Conservation (phyloP, 2,329 filamentous ascomycete genomes). For the Alternaria triticimaculans region DNA sequence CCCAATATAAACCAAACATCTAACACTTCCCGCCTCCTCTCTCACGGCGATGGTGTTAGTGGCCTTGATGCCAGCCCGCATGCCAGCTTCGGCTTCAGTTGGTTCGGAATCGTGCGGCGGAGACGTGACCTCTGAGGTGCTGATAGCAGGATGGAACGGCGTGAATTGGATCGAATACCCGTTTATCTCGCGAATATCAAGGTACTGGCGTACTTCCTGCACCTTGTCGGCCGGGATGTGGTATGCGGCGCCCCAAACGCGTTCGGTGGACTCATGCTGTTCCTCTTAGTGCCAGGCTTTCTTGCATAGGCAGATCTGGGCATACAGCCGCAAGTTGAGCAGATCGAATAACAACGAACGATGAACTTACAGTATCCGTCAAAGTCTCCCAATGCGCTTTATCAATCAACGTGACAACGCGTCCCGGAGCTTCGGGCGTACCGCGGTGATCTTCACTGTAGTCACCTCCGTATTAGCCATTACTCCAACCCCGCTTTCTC, state of each 20-base stretch:
- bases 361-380: constrained; percentile 62
- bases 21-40: constrained; percentile 1
- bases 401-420: constrained; percentile 92
- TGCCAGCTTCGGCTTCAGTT: background rate
- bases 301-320: too few relatives aligned
- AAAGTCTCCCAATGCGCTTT: constrained; percentile 81
- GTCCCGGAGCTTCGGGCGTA: constrained; percentile 83
- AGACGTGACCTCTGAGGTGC: constrained; percentile 33
- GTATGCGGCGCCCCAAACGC: constrained; percentile 92
- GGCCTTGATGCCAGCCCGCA: constrained; percentile 40
- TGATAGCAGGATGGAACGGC: constrained; percentile 71
- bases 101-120: background rate
- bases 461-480: constrained; percentile 9
- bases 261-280: constrained; percentile 59
- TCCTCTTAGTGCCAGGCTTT: background rate
- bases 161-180: constrained; percentile 95
- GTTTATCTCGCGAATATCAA: constrained; percentile 97
- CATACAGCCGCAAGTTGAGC: constrained; percentile 32
- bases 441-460: constrained; percentile 90
- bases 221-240: constrained; percentile 77
- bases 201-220: constrained; percentile 82
- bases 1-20: constrained; percentile 87
- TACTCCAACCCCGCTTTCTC: background rate
- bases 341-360: constrained; percentile 13
- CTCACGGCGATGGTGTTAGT: constrained; percentile 32